Base-by-base conservation (phyloP, 345 rosid genomes). In the Salix caprea region DNA sequence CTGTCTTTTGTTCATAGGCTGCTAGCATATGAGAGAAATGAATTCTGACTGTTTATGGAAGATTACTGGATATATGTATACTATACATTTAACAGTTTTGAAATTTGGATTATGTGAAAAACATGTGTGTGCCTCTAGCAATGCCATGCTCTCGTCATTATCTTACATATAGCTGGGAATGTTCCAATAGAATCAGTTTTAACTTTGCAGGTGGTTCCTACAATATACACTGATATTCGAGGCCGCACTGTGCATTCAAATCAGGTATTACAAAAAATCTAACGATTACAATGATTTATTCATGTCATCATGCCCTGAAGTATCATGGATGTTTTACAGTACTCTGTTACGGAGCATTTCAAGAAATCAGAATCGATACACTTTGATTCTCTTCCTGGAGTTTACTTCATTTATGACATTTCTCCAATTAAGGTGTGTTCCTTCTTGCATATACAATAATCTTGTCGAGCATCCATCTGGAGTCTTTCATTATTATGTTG, bases 401-500 rank as follows among this genome's bases (percentile, higher is more conserved):
- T 96, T 73, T 96, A 91, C 90, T 93, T 96, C 91, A 87, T 93
- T 79, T 96, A 93, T 82, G 99, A 96, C 84, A 94, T 96, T 48
- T 96, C 99, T 74, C 97, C 99, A 21, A 96, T 96, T 74, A 96
- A 96, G 98, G 99, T 93, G 26, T 66, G 81, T 73, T 73, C 52
- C 52, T 40, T 65, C 74, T 78, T 6, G 82, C 67, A 48, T 5
- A 50, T 65, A 26, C 65, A 21, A 14, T 48, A 40, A 72, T 39
- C 50, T 60, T 72, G 48, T 69, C 26, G 58, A 71, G 62, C 46
- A 46, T 69, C 71, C 61, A 24, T 70, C 36, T 65, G 16, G n/a
- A 28, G 24, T 36, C 16, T 30, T 71, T 73, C 40, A 24, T 64
- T 32, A 58, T 42, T 12, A 36, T 71, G 24, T 46, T 23, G 64